These are phyloP conservation scores for Crepidotus variabilis DNA, from an alignment of 768 basidiomycete genomes.

Conservation along the genomic window DNA sequence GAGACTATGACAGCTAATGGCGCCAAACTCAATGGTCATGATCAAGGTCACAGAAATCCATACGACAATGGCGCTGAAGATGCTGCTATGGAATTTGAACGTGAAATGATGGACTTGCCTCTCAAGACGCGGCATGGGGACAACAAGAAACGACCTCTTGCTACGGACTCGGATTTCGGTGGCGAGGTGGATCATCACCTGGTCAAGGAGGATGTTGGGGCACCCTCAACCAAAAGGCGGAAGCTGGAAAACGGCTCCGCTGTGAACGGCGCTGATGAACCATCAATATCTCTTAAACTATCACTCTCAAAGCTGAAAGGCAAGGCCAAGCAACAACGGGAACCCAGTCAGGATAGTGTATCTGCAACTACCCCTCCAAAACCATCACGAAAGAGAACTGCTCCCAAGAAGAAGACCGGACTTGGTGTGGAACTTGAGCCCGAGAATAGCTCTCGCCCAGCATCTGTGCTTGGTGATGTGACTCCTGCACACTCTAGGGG, in stretches of 20 bases:
- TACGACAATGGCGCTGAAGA: constrained; percentile 44
- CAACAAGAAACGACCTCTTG: constrained; percentile 44
- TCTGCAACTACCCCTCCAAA: constrained; percentile 42
- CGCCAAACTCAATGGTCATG: constrained; percentile 25
- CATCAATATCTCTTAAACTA: constrained; percentile 33
- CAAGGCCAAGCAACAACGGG: constrained; percentile 49
- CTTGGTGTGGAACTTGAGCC: constrained; percentile 48
- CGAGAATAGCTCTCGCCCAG: constrained; percentile 46
- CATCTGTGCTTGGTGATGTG: constrained; percentile 62
- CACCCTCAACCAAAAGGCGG: constrained; percentile 56
- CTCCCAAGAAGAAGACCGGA: constrained; percentile 54
- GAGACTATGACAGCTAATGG: constrained; percentile 20
- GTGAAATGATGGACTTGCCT: constrained; percentile 40
- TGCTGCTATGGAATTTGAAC: constrained; percentile 54
- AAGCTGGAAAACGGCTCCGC: constrained; percentile 45
- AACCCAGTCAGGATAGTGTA: constrained; percentile 56
- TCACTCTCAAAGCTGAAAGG: constrained; percentile 48
- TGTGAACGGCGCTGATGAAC: constrained; percentile 48
- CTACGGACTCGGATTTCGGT: constrained; percentile 52
- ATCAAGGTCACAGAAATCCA: constrained; percentile 23
- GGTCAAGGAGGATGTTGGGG: constrained; percentile 30
- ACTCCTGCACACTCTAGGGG: constrained; percentile 72
- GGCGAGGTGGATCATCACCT: constrained; percentile 51
- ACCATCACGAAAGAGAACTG: constrained; percentile 49
- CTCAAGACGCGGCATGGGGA: constrained; percentile 34